Evolutionary conservation across 2,329 filamentous ascomycete genomes (phyloP), one percentile per base, ranked within the genome.

Genomic region (Dactylellina cionopaga): DNA sequence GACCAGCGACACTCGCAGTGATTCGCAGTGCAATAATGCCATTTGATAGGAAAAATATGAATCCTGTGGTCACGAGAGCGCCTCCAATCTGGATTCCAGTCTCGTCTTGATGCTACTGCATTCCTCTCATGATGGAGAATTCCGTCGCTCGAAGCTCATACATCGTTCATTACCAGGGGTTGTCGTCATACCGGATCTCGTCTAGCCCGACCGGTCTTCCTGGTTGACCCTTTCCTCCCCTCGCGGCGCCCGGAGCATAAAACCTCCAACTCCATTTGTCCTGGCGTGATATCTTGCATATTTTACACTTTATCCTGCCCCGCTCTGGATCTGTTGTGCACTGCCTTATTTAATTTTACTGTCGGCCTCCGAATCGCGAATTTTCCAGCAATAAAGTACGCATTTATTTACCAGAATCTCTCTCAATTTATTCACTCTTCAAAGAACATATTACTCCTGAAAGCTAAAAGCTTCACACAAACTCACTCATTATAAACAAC

Each of bases 251-350:
- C 58, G 29, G 46, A 52, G 25, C 44, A 44, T 51, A n/a, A 37
- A 47, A 39, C 52, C 51, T n/a, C 44, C 27, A n/a, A n/a, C 41
- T 60, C 19, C 19, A 56, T 52, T 41, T 15, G 46, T 22, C 37
- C 66, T 71, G 66, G 66, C 58, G 66, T 64, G 66, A 71, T 59
- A 71, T 71, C 58, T 46, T 59, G 54, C 46, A 66, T 56, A 39
- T 15, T 2, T 47, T 39, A 49, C 37, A 41, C 43, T 31, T 37
- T 54, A 11, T 37, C 33, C 58, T 71, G 66, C 66, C 59, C 66
- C 66, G 66, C 66, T 71, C 64, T 58, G 44, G 33, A n/a, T 44
- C 43, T 52, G 49, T 43, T 44, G 44, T 37, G 49, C 49, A n/a
- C 17, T 37, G 17, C n/a, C n/a, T n/a, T n/a, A n/a, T n/a, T n/a